These are phyloP conservation scores for Pseudopediastrum boryanum DNA, from an alignment of 139 green algal species.

Conservation along the genomic window DNA sequence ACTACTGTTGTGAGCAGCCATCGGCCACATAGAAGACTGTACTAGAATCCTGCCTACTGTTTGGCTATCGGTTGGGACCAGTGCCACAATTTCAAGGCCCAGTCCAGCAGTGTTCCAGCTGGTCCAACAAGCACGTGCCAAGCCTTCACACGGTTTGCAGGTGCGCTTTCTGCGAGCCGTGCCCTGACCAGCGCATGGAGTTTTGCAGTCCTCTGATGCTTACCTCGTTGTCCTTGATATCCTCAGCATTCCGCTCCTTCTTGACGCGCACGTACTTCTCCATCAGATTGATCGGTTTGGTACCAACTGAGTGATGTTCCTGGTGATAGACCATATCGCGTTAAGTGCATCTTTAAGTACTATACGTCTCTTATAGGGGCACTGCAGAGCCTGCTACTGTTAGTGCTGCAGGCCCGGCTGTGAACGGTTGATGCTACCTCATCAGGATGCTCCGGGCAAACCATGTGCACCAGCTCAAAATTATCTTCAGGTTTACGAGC, in stretches of 20 bases:
- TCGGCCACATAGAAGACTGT: neutral
- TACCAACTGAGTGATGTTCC: too few relatives aligned
- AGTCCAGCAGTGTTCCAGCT: neutral
- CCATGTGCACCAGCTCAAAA: too few relatives aligned
- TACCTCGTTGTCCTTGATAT: conserved; percentile 74
- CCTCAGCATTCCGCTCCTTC: conserved; percentile 55
- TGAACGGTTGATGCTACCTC: too few relatives aligned
- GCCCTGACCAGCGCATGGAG: neutral
- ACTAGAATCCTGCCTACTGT: neutral
- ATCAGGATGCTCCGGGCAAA: too few relatives aligned
- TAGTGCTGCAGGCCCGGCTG: too few relatives aligned
- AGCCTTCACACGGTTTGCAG: neutral
- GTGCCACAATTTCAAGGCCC: neutral
- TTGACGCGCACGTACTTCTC: conserved; percentile 69
- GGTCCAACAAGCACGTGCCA: neutral
- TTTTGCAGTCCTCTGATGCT: neutral
- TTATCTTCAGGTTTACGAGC: too few relatives aligned
- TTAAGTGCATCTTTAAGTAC: too few relatives aligned
- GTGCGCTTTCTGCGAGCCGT: neutral
- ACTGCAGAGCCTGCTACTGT: too few relatives aligned
- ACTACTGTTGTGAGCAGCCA: neutral
- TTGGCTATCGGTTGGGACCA: too few relatives aligned
- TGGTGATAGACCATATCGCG: too few relatives aligned
- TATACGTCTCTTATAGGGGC: too few relatives aligned
- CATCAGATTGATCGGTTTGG: too few relatives aligned